These are phyloP conservation scores for Colletotrichum caudatum DNA, from an alignment of 2,329 filamentous ascomycete species.

Conservation along the genomic window DNA sequence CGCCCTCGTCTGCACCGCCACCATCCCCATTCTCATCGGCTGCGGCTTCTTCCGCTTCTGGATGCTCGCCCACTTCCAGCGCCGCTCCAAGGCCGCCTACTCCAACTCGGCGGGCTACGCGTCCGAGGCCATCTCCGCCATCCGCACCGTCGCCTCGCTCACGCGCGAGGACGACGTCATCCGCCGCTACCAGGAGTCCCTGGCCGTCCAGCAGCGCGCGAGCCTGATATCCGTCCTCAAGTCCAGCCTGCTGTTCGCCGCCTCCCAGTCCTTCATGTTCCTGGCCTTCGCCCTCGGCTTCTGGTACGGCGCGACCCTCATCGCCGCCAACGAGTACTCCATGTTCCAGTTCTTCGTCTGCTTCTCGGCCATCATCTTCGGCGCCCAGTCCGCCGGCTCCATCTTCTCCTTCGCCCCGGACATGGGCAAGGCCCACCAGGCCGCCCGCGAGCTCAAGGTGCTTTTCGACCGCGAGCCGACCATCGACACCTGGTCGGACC, in stretches of 20 bases:
- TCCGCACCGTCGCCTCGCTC: constrained; percentile 91
- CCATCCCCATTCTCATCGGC: constrained; percentile 79
- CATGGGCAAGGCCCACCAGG: constrained; percentile 92
- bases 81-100: constrained; percentile 83
- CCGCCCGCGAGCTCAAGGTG: constrained; percentile 82
- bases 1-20: constrained; percentile 82
- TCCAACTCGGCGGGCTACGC: constrained; percentile 86
- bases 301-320: constrained; percentile 88
- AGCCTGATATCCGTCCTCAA: constrained; percentile 80
- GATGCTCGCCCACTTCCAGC: constrained; percentile 83
- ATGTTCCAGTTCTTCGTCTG: constrained; percentile 94
- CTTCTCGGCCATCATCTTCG: constrained; percentile 89
- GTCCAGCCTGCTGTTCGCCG: constrained; percentile 83
- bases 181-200: constrained; percentile 73
- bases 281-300: constrained; percentile 88
- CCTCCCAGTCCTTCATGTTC: constrained; percentile 86
- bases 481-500: constrained; percentile 84
- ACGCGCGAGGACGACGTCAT: constrained; percentile 89
- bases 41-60: constrained; percentile 92
- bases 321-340: constrained; percentile 76
- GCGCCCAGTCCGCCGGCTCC: constrained; percentile 89
- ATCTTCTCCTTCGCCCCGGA: constrained; percentile 92
- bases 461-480: constrained; percentile 85
- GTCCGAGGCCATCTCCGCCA: constrained; percentile 92
- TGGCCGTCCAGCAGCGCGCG: constrained; percentile 74